Evolutionary conservation across 257 asterid genomes (phyloP), one percentile per base, ranked within the genome.

Genomic region (Catharanthus roseus): DNA sequence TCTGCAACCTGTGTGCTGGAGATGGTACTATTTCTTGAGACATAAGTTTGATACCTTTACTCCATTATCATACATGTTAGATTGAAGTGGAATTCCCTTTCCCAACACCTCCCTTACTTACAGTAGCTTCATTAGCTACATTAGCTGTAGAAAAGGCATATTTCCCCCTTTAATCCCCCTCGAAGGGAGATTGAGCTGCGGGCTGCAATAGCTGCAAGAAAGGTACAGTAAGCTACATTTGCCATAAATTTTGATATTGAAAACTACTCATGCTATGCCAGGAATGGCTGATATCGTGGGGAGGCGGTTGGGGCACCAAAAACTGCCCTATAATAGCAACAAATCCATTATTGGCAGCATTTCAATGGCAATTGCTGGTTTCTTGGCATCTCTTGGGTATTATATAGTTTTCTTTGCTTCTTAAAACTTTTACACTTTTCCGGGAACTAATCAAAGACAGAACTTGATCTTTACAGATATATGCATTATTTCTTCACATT

Each of bases 1-100:
- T 93, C 62, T 91, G 97, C 80, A 91, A 88, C 80, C 93, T 93
- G 67, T 89, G 96, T 79, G 97, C 97, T 49, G 99, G 99, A 73
- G 99, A 91, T 75, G 99, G 99, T 93, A 88, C 36, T 63, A 72
- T 58, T 65, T 26, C 39, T 72, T 29, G 36, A 50, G 31, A 33
- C 60, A 54, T 67, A 18, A 31, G 7, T 24, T 19, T 11, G 63
- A n/a, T 29, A 9, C 34, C 69, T 65, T 39, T 28, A 45, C 26
- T 47, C 60, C 15, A 33, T 10, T 41, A 16, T 28, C 41, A 44
- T 13, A n/a, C 6, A 16, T 5, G 29, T 12, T 10, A 12, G 45
- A n/a, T 23, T 21, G 10, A 1, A 15, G 19, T 45, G 26, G 36
- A 60, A 36, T 67, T 67, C n/a, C n/a, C n/a, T n/a, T n/a, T n/a